Evolutionary conservation across 768 basidiomycete species (phyloP).

Genomic region (Panaeolus papilionaceus): DNA sequence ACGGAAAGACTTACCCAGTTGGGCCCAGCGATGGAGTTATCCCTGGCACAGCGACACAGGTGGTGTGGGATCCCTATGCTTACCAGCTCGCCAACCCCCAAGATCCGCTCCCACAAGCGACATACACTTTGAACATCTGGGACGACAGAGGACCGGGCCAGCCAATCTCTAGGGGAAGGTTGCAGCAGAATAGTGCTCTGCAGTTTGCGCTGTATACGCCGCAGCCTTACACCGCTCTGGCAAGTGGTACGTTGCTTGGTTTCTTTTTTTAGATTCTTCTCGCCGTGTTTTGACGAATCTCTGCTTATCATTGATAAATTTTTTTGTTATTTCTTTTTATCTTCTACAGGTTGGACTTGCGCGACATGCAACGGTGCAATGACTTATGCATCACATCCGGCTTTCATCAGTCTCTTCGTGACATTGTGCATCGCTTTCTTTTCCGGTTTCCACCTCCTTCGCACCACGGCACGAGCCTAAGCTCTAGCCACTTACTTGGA

Average conservation of each 20-base stretch:
- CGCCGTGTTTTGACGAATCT: neutral
- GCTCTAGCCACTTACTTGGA: neutral
- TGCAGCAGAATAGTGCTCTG: slow-evolving; percentile 72
- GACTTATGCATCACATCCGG: slow-evolving; percentile 54
- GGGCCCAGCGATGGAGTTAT: slow-evolving; percentile 79
- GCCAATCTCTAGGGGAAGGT: slow-evolving; percentile 61
- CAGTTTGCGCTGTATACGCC: slow-evolving; percentile 89
- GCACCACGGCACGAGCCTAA: slow-evolving; percentile 26
- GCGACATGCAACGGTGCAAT: slow-evolving; percentile 51
- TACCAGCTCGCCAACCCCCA: slow-evolving; percentile 69
- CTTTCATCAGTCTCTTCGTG: slow-evolving; percentile 58
- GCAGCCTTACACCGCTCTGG: slow-evolving; percentile 68
- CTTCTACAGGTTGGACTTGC: slow-evolving; percentile 70
- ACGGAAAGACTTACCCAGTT: slow-evolving; percentile 90
- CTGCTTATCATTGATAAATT: neutral
- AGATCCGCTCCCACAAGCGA: slow-evolving; percentile 74
- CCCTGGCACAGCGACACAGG: slow-evolving; percentile 70
- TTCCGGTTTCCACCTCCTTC: slow-evolving; percentile 65
- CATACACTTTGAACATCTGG: slow-evolving; percentile 83
- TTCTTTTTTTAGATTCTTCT: neutral
- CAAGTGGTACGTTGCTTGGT: slow-evolving; percentile 34
- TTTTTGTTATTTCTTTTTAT: too few relatives aligned
- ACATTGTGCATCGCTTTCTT: slow-evolving; percentile 69
- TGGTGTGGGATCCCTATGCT: slow-evolving; percentile 82
- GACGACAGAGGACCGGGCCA: slow-evolving; percentile 80